These are phyloP conservation scores for Nitzschia palea DNA, from an alignment of 108 stramenopile genomes.

Conservation along the genomic window DNA sequence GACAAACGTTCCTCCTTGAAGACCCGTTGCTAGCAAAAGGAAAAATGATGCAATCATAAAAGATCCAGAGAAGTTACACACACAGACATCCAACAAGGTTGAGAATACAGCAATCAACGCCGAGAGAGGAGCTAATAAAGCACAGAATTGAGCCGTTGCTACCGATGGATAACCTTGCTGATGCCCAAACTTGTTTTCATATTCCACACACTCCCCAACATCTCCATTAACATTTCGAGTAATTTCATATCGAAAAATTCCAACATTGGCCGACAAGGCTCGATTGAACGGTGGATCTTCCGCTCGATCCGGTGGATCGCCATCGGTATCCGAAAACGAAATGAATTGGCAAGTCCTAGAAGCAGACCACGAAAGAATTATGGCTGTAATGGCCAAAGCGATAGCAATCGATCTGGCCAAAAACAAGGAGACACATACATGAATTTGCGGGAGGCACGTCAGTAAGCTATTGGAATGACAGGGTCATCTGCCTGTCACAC, in stretches of 20 bases:
- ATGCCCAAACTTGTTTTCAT: background rate
- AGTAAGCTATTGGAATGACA: background rate
- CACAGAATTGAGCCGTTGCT: conserved; percentile 25
- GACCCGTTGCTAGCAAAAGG: conserved; percentile 10
- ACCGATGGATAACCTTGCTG: conserved; percentile 25
- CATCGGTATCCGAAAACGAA: conserved; percentile 19
- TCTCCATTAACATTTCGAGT: background rate
- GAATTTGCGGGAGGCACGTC: background rate
- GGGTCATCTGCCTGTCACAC: background rate
- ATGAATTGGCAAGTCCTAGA: conserved; percentile 16
- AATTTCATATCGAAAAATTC: conserved; percentile 25
- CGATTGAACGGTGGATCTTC: conserved; percentile 23
- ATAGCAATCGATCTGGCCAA: conserved; percentile 1
- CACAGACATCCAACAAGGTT: conserved; percentile 10
- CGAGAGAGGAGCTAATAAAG: conserved; percentile 11
- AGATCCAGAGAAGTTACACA: conserved; percentile 21
- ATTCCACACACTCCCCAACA: background rate
- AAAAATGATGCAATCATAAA: conserved; percentile 1
- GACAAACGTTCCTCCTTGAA: conserved; percentile 19
- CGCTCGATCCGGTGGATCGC: conserved; percentile 12
- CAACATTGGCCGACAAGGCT: conserved; percentile 19
- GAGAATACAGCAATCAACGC: background rate
- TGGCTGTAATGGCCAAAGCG: background rate
- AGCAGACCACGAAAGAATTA: conserved; percentile 4
- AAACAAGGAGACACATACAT: background rate